Percentiles rank a stretch among this genome's conserved stretches.
phyloP scores from a whole-genome alignment of 1,284 basidiomycete species.

The Ceratobasidium papillatum region DNA sequence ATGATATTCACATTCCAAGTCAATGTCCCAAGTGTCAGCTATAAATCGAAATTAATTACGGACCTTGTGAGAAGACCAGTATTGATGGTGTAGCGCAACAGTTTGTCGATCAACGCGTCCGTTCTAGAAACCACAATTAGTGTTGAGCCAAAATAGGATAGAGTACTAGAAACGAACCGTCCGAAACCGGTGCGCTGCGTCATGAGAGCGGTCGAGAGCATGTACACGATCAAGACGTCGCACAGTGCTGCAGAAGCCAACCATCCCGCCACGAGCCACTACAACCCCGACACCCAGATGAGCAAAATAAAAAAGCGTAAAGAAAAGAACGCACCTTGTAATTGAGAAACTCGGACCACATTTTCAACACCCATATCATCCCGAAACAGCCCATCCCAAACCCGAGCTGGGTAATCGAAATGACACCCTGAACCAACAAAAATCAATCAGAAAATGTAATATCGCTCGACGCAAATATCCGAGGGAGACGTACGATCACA shows the following conservation, averaged over 20 bases:
- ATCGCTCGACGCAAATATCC: neutral
- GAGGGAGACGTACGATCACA: conserved; percentile 48
- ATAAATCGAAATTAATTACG: neutral
- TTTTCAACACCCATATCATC: conserved; percentile 42
- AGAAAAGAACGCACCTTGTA: conserved; percentile 47
- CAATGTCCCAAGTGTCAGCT: neutral
- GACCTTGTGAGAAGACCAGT: conserved; percentile 51
- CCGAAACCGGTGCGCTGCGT: conserved; percentile 51
- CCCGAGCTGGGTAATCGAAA: conserved; percentile 22
- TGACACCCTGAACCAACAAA: neutral
- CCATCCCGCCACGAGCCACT: conserved; percentile 51
- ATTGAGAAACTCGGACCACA: conserved; percentile 44
- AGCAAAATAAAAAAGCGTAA: too few species aligned
- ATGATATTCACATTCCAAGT: neutral
- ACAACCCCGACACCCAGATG: too few species aligned
- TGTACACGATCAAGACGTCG: conserved; percentile 50
- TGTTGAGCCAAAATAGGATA: neutral
- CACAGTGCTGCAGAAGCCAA: conserved; percentile 50
- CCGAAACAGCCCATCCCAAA: conserved; percentile 19
- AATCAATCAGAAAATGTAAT: conserved; percentile 3
- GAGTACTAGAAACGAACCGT: conserved; percentile 44
- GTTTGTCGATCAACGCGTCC: conserved; percentile 50
- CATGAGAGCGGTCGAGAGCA: conserved; percentile 51
- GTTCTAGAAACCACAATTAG: conserved; percentile 45
- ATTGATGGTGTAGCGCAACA: conserved; percentile 52